phyloP scores from a whole-genome alignment of 257 asterid species.

The Solanum pinnatisectum region DNA sequence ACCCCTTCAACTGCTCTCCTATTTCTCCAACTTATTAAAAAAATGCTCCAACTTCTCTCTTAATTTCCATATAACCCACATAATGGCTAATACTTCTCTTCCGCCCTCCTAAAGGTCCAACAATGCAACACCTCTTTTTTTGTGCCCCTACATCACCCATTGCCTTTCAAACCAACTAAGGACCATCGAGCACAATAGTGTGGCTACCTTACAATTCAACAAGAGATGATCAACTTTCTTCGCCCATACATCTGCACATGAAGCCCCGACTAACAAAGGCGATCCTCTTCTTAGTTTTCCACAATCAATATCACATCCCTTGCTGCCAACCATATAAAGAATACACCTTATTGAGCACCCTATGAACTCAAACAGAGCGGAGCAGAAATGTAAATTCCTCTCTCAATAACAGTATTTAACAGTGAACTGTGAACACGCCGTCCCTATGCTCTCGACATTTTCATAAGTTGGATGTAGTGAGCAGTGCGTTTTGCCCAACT shows the following conservation, averaged over 20 bases:
- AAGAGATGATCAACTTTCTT: neutral
- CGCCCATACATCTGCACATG: neutral
- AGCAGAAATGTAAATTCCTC: neutral
- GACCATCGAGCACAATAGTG: neutral
- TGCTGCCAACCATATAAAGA: neutral
- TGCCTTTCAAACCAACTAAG: neutral
- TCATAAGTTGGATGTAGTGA: neutral
- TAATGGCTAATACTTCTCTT: neutral
- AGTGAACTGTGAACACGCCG: neutral
- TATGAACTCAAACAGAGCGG: neutral
- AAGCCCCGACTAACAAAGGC: neutral
- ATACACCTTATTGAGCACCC: neutral
- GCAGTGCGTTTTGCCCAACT: neutral
- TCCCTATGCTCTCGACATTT: neutral
- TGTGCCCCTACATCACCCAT: neutral
- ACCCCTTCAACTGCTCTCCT: neutral
- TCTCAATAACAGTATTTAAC: neutral
- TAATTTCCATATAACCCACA: neutral
- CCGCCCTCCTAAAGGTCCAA: neutral
- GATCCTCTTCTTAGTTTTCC: neutral
- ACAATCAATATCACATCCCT: neutral
- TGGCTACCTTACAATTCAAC: neutral
- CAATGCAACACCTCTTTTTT: neutral
- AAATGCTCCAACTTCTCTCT: neutral
- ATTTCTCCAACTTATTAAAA: neutral